phyloP scores from a whole-genome alignment of 164 flowering plant species.

The Umbilicus rupestris region DNA sequence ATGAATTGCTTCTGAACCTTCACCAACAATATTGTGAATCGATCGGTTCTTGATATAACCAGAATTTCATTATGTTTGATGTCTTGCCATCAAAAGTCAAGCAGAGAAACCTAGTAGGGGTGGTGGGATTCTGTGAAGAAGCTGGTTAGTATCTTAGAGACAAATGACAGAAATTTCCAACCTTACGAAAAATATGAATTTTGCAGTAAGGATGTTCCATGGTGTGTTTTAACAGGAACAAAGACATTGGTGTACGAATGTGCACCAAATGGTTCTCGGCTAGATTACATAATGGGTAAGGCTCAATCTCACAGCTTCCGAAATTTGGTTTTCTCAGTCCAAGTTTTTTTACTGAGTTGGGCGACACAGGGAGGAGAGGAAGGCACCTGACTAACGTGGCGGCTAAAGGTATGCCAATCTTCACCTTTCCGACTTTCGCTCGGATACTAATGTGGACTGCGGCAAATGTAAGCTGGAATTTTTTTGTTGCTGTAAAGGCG shows the following conservation, averaged over 20 bases:
- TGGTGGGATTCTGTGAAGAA: constrained; percentile 66
- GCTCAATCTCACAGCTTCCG: not conserved
- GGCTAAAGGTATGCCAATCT: constrained; percentile 44
- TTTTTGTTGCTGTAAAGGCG: constrained; percentile 24
- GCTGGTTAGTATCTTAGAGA: constrained; percentile 20
- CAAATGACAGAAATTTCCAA: not conserved
- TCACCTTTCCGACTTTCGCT: no score
- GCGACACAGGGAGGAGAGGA: constrained; percentile 36
- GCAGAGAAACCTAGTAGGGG: constrained; percentile 48
- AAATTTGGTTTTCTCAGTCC: not conserved
- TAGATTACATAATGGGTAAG: constrained; percentile 57
- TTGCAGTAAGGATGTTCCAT: not conserved
- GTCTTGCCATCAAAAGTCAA: constrained; percentile 44
- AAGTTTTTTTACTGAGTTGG: not conserved
- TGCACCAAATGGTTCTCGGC: constrained; percentile 54
- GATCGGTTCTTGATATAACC: no score
- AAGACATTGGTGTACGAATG: constrained; percentile 53
- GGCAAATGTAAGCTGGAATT: no score
- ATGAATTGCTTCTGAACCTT: constrained; percentile 20
- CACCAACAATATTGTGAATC: no score
- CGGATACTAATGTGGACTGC: no score
- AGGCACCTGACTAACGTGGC: constrained; percentile 51
- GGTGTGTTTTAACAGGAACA: constrained; percentile 13
- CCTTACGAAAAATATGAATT: not conserved
- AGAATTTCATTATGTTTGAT: constrained; percentile 7